Conservation (phyloP, 768 basidiomycete genomes). For the Amanita pseudoporphyria region DNA sequence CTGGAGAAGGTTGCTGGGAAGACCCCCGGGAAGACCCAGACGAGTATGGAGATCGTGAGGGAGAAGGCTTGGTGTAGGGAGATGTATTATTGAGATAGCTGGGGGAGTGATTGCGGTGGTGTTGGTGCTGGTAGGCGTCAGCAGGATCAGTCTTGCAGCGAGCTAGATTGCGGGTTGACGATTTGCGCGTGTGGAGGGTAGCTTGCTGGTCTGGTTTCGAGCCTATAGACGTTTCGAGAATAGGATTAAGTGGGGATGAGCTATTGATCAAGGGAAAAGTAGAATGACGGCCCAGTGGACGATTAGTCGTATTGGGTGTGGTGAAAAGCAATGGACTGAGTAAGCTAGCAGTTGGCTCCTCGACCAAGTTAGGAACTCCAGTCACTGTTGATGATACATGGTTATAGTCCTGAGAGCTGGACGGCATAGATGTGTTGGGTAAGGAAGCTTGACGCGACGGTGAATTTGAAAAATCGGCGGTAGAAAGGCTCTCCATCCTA, state of each 20-base stretch:
- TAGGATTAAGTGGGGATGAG: slow-evolving; percentile 27
- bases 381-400: no score
- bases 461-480: slow-evolving; percentile 9
- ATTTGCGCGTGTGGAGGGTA: slow-evolving; percentile 4
- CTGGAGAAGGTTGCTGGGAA: slow-evolving; percentile 10
- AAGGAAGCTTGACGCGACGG: background rate
- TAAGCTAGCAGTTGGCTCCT: slow-evolving; percentile 35
- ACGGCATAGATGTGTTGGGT: background rate
- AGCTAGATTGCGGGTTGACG: background rate
- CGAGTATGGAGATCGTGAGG: slow-evolving; percentile 12
- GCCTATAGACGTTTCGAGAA: slow-evolving; percentile 21
- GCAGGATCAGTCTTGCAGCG: slow-evolving; percentile 7
- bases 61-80: slow-evolving; percentile 9
- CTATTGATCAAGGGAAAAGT: slow-evolving; percentile 23
- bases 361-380: slow-evolving; percentile 25
- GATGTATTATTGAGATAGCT: slow-evolving; percentile 5
- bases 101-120: background rate
- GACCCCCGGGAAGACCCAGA: slow-evolving; percentile 9
- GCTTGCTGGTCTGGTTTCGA: slow-evolving; percentile 2
- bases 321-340: slow-evolving; percentile 8
- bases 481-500: slow-evolving; percentile 20
- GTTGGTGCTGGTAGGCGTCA: no score
- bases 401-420: no score
- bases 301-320: slow-evolving; percentile 6
- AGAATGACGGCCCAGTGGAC: slow-evolving; percentile 19